Percentiles rank a stretch among this genome's conserved stretches.
Evolutionary conservation across 208 protist species (phyloP).

Genomic region (Acanthamoeba lugdunensis): DNA sequence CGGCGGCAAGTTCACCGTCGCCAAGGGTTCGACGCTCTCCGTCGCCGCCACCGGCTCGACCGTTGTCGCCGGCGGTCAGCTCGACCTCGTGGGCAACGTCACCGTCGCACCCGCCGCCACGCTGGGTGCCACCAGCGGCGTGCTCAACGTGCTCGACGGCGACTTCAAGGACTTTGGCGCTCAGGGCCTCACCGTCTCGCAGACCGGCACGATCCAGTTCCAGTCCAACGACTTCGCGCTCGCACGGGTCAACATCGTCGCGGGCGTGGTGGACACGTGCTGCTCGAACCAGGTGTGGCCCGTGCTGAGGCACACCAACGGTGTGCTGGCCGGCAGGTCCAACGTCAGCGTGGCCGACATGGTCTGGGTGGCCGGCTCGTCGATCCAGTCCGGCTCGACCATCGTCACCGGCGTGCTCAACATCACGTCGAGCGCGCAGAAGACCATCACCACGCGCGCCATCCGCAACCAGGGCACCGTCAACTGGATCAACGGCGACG

Average conservation of each 20-base stretch:
- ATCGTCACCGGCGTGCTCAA: conserved; percentile 48
- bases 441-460: conserved; percentile 57
- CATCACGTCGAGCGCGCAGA: conserved; percentile 40
- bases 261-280: conserved; percentile 44
- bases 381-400: conserved; percentile 30
- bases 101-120: neutral
- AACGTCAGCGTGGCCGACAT: conserved; percentile 46
- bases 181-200: neutral
- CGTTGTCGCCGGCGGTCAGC: conserved; percentile 24
- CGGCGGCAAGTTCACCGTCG: conserved; percentile 10
- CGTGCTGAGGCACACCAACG: neutral
- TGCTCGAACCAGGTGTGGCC: conserved; percentile 69
- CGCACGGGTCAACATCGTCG: neutral
- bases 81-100: conserved; percentile 48
- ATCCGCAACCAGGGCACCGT: conserved; percentile 41
- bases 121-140: conserved; percentile 28
- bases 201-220: conserved; percentile 45
- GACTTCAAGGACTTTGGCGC: conserved; percentile 43
- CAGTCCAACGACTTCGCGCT: conserved; percentile 47
- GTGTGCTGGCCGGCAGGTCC: conserved; percentile 34
- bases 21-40: neutral
- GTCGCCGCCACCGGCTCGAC: neutral
- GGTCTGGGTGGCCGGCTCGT: conserved; percentile 11
- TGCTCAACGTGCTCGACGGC: conserved; percentile 43
- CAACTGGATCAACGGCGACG: conserved; percentile 59